A percentile compares a stretch with the other conserved stretches of the same genome.
Evolutionary conservation across 2,329 filamentous ascomycete genomes (phyloP).

Genomic region (Hymenoscyphus fructigenus): DNA sequence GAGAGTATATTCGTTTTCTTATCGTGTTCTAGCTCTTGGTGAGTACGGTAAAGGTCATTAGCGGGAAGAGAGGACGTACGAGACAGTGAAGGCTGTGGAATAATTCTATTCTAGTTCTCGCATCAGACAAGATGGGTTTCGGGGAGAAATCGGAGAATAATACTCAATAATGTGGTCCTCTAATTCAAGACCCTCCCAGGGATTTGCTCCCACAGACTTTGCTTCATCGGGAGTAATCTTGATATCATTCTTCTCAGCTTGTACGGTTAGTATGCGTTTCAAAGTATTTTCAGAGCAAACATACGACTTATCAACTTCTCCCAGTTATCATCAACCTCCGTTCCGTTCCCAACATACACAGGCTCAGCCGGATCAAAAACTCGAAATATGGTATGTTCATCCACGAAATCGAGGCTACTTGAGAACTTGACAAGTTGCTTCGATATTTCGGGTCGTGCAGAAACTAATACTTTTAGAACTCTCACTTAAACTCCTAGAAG

Average conservation of each 20-base stretch:
- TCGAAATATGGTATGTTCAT: neutral
- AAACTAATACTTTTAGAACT: neutral
- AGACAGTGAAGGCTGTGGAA: neutral
- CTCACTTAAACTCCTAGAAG: too few relatives aligned
- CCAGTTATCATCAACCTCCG: neutral
- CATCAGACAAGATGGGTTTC: neutral
- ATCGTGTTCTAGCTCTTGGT: neutral
- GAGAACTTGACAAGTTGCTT: constrained; percentile 1
- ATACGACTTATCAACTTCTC: neutral
- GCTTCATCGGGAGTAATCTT: neutral
- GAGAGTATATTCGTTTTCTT: neutral
- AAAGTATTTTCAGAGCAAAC: neutral
- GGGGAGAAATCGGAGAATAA: neutral
- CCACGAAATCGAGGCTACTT: constrained; percentile 5
- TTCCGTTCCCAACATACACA: neutral
- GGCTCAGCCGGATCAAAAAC: constrained; percentile 2
- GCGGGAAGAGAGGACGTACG: neutral
- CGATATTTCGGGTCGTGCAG: neutral
- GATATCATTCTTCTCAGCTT: neutral
- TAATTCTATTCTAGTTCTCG: neutral
- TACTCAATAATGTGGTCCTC: neutral
- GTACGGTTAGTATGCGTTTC: neutral
- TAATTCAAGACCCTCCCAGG: neutral
- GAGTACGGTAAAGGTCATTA: neutral
- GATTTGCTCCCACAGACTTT: neutral